A percentile compares a stretch with the other conserved stretches of the same genome.
Evolutionary conservation across 306 rosid species (phyloP).

Genomic region (Adenanthera pavonina): DNA sequence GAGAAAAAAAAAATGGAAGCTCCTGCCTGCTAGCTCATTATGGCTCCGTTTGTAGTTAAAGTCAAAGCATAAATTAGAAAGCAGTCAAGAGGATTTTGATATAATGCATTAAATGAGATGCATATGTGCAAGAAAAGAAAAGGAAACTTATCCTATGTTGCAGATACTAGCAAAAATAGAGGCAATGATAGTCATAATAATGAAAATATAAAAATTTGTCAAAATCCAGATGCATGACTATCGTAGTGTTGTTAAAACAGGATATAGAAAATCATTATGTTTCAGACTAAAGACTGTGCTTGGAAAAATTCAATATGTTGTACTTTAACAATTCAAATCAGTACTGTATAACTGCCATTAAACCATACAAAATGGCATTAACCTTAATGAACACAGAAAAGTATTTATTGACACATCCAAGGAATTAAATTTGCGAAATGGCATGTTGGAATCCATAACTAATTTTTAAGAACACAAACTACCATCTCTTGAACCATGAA

Average conservation of each 20-base stretch:
- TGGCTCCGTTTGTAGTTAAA: constrained; percentile 21
- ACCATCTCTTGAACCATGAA: not conserved
- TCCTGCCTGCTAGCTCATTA: not conserved
- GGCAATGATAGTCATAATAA: not conserved
- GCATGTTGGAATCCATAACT: not conserved
- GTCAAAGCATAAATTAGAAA: not conserved
- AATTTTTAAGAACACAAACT: constrained; percentile 6
- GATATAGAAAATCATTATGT: not conserved
- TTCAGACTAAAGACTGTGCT: not conserved
- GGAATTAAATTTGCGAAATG: not conserved
- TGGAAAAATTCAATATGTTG: not conserved
- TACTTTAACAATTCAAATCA: not conserved
- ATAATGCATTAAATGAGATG: not conserved
- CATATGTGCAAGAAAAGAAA: not conserved
- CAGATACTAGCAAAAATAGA: not conserved
- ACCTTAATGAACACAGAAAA: not conserved
- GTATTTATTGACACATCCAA: not conserved
- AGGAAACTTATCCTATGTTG: not conserved
- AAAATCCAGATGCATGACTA: not conserved
- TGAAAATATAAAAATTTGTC: not conserved
- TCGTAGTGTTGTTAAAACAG: not conserved
- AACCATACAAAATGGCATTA: not conserved
- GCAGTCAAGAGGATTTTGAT: not conserved
- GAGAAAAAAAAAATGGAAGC: not conserved
- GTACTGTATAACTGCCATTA: no score